Conservation (phyloP, 768 basidiomycete species). For the Filobasidium wieringae region DNA sequence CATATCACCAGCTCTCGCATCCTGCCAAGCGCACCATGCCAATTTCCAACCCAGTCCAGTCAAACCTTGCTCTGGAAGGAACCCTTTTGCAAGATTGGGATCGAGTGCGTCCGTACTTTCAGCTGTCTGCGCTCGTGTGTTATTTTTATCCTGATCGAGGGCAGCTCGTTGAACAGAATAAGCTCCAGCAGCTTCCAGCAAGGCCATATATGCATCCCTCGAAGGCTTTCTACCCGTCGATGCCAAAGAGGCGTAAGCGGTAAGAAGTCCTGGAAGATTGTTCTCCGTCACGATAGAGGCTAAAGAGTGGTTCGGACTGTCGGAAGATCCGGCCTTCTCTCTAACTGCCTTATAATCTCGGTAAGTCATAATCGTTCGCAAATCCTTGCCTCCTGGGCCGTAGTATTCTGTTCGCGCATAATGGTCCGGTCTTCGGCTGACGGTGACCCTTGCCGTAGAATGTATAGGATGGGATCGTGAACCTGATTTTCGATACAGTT, state of each 20-base stretch:
- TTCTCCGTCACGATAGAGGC: neutral
- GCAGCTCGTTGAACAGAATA: slow-evolving; percentile 3
- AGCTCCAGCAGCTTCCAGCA: slow-evolving; percentile 21
- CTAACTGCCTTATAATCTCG: neutral
- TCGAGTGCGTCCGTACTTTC: neutral
- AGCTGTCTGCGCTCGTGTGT: neutral
- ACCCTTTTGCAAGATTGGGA: neutral
- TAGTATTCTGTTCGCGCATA: slow-evolving; percentile 7
- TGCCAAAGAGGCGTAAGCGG: slow-evolving; percentile 10
- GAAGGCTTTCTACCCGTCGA: slow-evolving; percentile 9
- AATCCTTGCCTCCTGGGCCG: neutral
- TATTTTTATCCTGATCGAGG: neutral
- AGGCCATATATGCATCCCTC: slow-evolving; percentile 18
- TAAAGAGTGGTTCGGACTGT: neutral
- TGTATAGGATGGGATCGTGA: slow-evolving; percentile 11
- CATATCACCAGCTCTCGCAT: slow-evolving; percentile 19
- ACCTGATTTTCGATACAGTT: neutral
- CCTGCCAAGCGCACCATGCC: slow-evolving; percentile 20
- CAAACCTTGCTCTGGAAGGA: neutral
- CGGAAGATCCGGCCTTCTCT: neutral
- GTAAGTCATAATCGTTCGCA: neutral
- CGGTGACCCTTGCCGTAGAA: neutral
- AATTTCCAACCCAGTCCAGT: slow-evolving; percentile 18
- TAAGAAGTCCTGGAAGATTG: slow-evolving; percentile 13
- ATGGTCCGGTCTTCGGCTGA: neutral